These are phyloP conservation scores for Camelina laxa DNA, from an alignment of 345 rosid genomes.

Conservation along the genomic window DNA sequence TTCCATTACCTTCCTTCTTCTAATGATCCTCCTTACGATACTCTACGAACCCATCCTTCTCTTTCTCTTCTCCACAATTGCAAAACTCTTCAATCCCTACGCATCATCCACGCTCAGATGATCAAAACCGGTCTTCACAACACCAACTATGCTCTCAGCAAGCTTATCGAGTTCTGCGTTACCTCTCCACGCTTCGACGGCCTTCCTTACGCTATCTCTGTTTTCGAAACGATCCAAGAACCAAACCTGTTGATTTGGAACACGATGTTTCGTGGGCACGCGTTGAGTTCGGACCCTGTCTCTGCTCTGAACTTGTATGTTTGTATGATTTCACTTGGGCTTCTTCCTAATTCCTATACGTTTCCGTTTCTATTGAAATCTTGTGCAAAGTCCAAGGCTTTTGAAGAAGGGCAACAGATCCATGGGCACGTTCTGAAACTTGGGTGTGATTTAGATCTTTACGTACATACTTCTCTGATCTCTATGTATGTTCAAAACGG, in stretches of 20 bases:
- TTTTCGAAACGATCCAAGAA: conserved; percentile 58
- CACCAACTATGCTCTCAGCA: conserved; percentile 71
- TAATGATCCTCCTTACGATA: conserved; percentile 69
- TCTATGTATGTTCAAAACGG: conserved; percentile 58
- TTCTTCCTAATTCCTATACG: conserved; percentile 58
- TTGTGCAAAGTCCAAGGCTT: conserved; percentile 49
- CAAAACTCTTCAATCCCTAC: conserved; percentile 53
- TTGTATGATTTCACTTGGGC: conserved; percentile 56
- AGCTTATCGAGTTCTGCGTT: conserved; percentile 67
- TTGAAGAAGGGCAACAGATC: conserved; percentile 59
- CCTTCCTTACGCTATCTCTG: conserved; percentile 55
- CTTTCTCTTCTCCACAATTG: conserved; percentile 66
- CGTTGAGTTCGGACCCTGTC: conserved; percentile 52
- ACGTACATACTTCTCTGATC: conserved; percentile 69
- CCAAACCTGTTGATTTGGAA: conserved; percentile 73
- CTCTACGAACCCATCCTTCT: conserved; percentile 61
- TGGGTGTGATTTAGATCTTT: conserved; percentile 58
- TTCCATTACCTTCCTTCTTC: conserved; percentile 58
- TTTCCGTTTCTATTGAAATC: conserved; percentile 74
- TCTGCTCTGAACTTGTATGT: conserved; percentile 53
- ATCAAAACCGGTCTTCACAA: conserved; percentile 77
- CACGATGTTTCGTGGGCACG: conserved; percentile 61
- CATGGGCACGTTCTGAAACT: conserved; percentile 65
- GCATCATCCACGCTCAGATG: conserved; percentile 62
- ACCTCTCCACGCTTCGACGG: conserved; percentile 60